Evolutionary conservation across 345 rosid species (phyloP).

Genomic region (Erysimum cheiranthoides): DNA sequence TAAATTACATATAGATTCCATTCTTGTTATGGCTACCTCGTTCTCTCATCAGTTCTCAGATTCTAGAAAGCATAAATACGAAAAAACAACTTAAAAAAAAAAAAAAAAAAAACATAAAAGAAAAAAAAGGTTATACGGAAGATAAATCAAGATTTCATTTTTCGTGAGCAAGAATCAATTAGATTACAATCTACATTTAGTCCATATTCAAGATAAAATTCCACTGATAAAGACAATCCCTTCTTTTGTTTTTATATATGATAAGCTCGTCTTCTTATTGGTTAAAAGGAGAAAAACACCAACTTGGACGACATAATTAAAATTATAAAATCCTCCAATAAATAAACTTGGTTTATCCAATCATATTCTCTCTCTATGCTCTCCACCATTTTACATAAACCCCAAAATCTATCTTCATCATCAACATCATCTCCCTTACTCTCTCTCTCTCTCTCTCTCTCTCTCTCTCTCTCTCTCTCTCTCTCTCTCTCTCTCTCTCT

Average conservation of each 20-base stretch:
- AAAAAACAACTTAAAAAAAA: neutral
- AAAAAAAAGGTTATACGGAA: neutral
- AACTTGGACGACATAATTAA: constrained; percentile 33
- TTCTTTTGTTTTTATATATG: constrained; percentile 24
- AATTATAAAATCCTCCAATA: constrained; percentile 20
- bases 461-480: neutral
- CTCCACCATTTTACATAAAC: constrained; percentile 47
- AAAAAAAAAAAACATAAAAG: too few species aligned
- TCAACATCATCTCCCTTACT: constrained; percentile 13
- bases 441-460: neutral
- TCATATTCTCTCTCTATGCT: constrained; percentile 36
- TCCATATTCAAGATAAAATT: constrained; percentile 20
- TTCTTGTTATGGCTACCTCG: constrained; percentile 21
- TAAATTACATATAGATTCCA: constrained; percentile 17
- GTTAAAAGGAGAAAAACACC: constrained; percentile 42
- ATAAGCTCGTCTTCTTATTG: constrained; percentile 34
- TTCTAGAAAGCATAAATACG: neutral
- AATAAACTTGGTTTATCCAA: constrained; percentile 43
- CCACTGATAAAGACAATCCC: constrained; percentile 22
- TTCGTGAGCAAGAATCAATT: constrained; percentile 1
- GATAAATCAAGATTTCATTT: constrained; percentile 9
- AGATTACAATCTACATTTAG: constrained; percentile 17
- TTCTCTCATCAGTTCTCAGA: constrained; percentile 16
- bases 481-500: neutral
- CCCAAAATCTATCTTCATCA: constrained; percentile 35